Base-by-base conservation (phyloP, 1,284 basidiomycete species). In the Leucoagaricus sp. region DNA sequence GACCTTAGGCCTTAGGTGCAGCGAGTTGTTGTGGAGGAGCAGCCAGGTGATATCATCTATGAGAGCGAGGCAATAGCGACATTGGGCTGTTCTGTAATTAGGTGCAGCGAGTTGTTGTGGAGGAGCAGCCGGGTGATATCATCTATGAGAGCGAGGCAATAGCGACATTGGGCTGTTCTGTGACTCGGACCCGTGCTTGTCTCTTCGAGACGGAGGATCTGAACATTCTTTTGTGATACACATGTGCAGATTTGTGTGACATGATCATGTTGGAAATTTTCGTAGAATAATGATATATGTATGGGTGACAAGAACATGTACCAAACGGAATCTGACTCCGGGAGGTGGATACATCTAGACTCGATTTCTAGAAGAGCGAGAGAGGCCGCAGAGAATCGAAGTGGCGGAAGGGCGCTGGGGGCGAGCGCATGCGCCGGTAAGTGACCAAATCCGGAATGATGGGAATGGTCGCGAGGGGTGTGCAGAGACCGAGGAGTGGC, bases 41-140 rank as follows among this genome's bases (percentile, higher is more conserved):
- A 50, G 33, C 17, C 29, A 7, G 33, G 12, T 19, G 49, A 41
- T 40, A 50, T 41, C 34, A 50, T 29, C 23, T 33, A 19, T 13
- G 9, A 8, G 15, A 26, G 21, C 21, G 40, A 34, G 41, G 33
- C 41, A 36, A 23, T 12, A 28, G 31, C 42, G 42, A 21, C 3
- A 53, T 17, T 46, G 41, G 49, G 38, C 49, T 41, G 49, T 51
- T 51, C 49, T 38, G 49, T 42, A 31, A 49, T n/a, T n/a, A n/a
- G n/a, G n/a, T n/a, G n/a, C n/a, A n/a, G n/a, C n/a, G n/a, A n/a
- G n/a, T n/a, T n/a, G n/a, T n/a, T n/a, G n/a, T 50, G 33, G 49
- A 34, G n/a, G 12, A 50, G 13, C 28, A 29, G 29, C 17, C 29
- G 8, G 33, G 12, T 19, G 49, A 41, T 40, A 50, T 41, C 34